Percentiles rank a stretch among this genome's conserved stretches.
phyloP scores from a whole-genome alignment of 306 rosid species.

The Rosa rugosa region DNA sequence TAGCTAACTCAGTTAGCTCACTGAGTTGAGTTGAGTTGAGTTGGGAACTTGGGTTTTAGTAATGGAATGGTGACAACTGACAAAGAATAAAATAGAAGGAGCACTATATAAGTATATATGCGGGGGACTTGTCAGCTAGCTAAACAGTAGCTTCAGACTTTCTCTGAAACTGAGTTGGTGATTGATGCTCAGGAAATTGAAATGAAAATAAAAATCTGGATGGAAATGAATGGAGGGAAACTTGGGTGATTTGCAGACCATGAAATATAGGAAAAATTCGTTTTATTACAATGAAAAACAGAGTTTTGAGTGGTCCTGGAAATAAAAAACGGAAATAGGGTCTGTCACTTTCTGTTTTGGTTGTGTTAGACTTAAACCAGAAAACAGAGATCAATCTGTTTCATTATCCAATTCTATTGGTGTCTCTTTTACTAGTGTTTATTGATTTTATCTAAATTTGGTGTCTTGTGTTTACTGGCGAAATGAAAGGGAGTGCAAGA shows the following conservation, averaged over 20 bases:
- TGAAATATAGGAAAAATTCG: not conserved
- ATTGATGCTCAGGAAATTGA: not conserved
- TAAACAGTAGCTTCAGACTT: not conserved
- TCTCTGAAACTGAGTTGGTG: not conserved
- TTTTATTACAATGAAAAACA: not conserved
- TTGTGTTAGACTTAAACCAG: not conserved
- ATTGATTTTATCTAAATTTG: not conserved
- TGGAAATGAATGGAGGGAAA: slow-evolving; percentile 11
- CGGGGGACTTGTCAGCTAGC: slow-evolving; percentile 4
- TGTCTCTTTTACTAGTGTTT: not conserved
- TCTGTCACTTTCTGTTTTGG: not conserved
- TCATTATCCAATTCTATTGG: slow-evolving; percentile 8
- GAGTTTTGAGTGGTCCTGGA: slow-evolving; percentile 5
- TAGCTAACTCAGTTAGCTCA: not conserved
- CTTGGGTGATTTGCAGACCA: not conserved
- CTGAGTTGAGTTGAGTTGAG: slow-evolving; percentile 1
- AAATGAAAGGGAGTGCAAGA: not conserved
- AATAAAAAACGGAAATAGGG: not conserved
- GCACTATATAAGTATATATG: not conserved
- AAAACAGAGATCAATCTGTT: not conserved
- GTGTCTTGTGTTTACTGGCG: not conserved
- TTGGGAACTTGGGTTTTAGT: not conserved
- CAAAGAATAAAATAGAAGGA: not conserved
- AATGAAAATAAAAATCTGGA: not conserved
- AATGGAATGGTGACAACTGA: slow-evolving; percentile 4